phyloP scores from a whole-genome alignment of 208 protist species.

The Crithidia thermophila region DNA sequence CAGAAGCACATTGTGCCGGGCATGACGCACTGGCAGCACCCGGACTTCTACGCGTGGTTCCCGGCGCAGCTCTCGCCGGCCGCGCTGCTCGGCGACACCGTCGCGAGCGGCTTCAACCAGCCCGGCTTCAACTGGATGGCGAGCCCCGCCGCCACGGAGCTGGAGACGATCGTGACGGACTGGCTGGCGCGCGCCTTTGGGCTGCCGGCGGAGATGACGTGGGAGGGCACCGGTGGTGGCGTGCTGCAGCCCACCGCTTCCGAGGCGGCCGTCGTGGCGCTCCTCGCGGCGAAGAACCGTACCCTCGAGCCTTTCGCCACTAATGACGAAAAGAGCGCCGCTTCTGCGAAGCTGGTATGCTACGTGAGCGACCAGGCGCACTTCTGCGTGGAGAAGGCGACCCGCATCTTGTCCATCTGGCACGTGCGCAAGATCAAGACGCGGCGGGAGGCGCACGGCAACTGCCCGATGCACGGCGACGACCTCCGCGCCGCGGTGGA shows the following conservation, averaged over 20 bases:
- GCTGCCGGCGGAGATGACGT: slow-evolving; percentile 48
- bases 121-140: slow-evolving; percentile 70
- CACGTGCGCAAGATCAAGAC: slow-evolving; percentile 38
- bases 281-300: slow-evolving; percentile 55
- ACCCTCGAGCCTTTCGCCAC: slow-evolving; percentile 22
- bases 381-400: slow-evolving; percentile 61
- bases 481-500: slow-evolving; percentile 37
- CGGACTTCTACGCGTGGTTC: slow-evolving; percentile 64
- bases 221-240: slow-evolving; percentile 44
- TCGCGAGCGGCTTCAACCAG: slow-evolving; percentile 48
- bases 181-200: slow-evolving; percentile 55
- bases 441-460: slow-evolving; percentile 27
- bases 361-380: slow-evolving; percentile 61
- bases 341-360: slow-evolving; percentile 40
- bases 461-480: slow-evolving; percentile 46
- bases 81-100: slow-evolving; percentile 61
- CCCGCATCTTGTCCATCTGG: slow-evolving; percentile 41
- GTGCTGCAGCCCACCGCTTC: slow-evolving; percentile 62
- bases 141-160: slow-evolving; percentile 56
- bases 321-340: slow-evolving; percentile 26
- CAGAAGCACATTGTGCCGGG: slow-evolving; percentile 54
- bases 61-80: slow-evolving; percentile 55
- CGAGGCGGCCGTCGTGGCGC: slow-evolving; percentile 43
- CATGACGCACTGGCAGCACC: slow-evolving; percentile 78
- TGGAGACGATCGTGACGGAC: slow-evolving; percentile 70